These are phyloP conservation scores for Alnus glutinosa DNA, from an alignment of 306 rosid genomes.

Conservation along the genomic window DNA sequence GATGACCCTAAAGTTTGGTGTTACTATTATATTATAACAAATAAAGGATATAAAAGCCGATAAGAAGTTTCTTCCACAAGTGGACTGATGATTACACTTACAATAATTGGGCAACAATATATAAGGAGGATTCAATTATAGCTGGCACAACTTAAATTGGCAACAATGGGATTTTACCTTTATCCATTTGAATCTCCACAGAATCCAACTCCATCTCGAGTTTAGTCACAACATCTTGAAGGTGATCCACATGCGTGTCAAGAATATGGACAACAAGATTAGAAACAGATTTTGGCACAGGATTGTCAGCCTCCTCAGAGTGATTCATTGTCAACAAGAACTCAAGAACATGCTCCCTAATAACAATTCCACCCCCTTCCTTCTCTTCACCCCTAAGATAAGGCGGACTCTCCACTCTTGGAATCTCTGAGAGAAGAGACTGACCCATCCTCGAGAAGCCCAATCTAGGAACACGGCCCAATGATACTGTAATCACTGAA, in stretches of 20 bases:
- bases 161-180: slow-evolving; percentile 46
- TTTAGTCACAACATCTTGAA: slow-evolving; percentile 87
- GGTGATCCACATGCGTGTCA: slow-evolving; percentile 93
- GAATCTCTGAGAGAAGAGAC: slow-evolving; percentile 90
- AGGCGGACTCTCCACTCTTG: slow-evolving; percentile 70
- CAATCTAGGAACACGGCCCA: slow-evolving; percentile 92
- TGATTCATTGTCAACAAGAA: slow-evolving; percentile 94
- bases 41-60: background rate
- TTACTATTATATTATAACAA: background rate
- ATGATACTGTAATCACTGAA: slow-evolving; percentile 81
- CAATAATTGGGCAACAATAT: background rate
- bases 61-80: background rate
- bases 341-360: slow-evolving; percentile 94
- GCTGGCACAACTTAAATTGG: background rate
- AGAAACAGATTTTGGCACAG: slow-evolving; percentile 81
- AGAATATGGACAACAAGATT: slow-evolving; percentile 85
- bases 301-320: slow-evolving; percentile 96
- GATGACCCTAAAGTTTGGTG: background rate
- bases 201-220: slow-evolving; percentile 94
- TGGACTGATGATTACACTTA: background rate
- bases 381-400: slow-evolving; percentile 46
- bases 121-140: background rate
- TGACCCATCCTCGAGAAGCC: slow-evolving; percentile 79
- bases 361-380: slow-evolving; percentile 64
- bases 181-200: slow-evolving; percentile 85